A percentile compares a stretch with the other conserved stretches of the same genome.
Conservation (phyloP, 1,284 basidiomycete genomes). For the Waitea zeae region DNA sequence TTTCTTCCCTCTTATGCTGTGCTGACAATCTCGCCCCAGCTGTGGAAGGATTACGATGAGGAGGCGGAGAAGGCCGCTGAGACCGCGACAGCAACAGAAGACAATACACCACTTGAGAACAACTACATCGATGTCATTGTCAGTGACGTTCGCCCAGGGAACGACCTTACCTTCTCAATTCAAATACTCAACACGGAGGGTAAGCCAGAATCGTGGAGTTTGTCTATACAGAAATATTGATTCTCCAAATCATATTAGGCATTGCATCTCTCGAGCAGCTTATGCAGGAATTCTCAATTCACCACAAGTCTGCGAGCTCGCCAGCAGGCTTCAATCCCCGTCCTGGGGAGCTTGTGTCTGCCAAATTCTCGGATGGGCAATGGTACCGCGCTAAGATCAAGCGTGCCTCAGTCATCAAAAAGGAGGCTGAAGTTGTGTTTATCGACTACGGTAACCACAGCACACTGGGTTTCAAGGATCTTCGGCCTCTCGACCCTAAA, state of each 20-base stretch:
- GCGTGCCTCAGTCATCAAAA: constrained; percentile 66
- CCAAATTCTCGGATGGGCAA: constrained; percentile 75
- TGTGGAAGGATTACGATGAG: constrained; percentile 72
- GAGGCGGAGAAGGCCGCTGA: constrained; percentile 39
- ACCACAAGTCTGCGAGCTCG: constrained; percentile 42
- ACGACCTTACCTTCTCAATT: constrained; percentile 76
- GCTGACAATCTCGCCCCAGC: constrained; percentile 23
- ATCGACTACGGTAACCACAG: constrained; percentile 88
- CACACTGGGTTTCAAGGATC: constrained; percentile 54
- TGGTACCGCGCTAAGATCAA: constrained; percentile 92
- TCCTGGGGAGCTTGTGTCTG: constrained; percentile 81
- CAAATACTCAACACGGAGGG: constrained; percentile 85
- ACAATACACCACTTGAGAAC: constrained; percentile 41
- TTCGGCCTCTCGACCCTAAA: constrained; percentile 71
- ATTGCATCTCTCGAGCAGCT: constrained; percentile 83
- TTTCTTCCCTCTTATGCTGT: background rate
- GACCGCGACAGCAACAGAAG: constrained; percentile 19
- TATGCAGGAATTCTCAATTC: constrained; percentile 84
- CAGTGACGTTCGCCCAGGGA: constrained; percentile 69
- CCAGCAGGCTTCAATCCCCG: constrained; percentile 59
- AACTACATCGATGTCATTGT: constrained; percentile 88
- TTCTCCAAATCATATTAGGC: constrained; percentile 22
- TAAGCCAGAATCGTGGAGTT: constrained; percentile 14
- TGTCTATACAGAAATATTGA: constrained; percentile 1
- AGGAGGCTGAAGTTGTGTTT: constrained; percentile 77